Evolutionary conservation across 345 rosid genomes (phyloP), one percentile per base, ranked within the genome.

Genomic region (Eucalyptus curtisii): DNA sequence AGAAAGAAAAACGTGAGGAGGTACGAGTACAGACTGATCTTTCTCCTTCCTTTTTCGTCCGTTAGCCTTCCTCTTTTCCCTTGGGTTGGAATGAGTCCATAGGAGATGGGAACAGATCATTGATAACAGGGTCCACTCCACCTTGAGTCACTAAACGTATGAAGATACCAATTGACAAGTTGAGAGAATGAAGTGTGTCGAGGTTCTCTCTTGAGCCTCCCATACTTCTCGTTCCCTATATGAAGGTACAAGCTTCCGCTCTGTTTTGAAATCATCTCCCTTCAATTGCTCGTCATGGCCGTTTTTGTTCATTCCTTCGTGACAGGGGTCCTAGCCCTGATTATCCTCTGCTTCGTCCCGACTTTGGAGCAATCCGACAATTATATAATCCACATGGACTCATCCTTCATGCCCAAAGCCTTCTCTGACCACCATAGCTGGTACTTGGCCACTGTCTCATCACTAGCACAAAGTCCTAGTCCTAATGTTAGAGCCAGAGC

Each of bases 321-420:
- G 59, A 66, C 1, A 47, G 20, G 64, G 71, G 61, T 37, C 79
- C 88, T 91, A 52, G 15, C 88, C 47, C 79, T 45, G 48, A n/a
- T 87, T 53, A 31, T 86, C 30, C 48, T 33, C n/a, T 45, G 13
- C 19, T 17, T 88, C 64, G 37, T 68, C 20, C 14, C 87, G 49
- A 66, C 80, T 30, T 80, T 61, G 13, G 93, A 89, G 10, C 88
- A 91, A 66, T 81, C 88, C 47, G 91, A 93, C 59, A 91, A 88
- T 61, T 93, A 92, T 55, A 93, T 93, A 44, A 88, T 93, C 91
- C 87, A 91, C 87, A 93, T 93, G 93, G 93, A 93, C 93, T 31
- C 50, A 27, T 87, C 93, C 44, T 89, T 91, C 87, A 93, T 92
- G 94, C 94, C 95, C 45, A 91, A 91, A 89, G 90, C 92, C 86